Evolutionary conservation across 2,329 filamentous ascomycete genomes (phyloP).

Genomic region (Dothideomycetes sp.): DNA sequence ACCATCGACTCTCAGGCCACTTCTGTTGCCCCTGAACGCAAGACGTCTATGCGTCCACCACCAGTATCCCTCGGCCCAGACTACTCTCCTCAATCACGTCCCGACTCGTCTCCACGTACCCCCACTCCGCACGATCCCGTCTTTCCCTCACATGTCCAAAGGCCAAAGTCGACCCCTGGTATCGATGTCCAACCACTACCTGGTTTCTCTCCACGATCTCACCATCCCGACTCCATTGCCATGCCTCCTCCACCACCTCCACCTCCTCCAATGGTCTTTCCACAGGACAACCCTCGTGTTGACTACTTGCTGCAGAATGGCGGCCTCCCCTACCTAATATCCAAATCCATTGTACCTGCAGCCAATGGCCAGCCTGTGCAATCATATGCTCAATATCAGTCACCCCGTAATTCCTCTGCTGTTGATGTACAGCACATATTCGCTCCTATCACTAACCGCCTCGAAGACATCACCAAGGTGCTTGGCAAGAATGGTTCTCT

Average conservation of each 20-base stretch:
- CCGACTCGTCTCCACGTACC: slow-evolving; percentile 39
- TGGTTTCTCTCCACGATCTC: slow-evolving; percentile 33
- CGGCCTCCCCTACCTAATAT: slow-evolving; percentile 61
- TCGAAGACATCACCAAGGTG: slow-evolving; percentile 80
- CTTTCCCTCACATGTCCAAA: slow-evolving; percentile 26
- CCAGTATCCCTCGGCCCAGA: slow-evolving; percentile 29
- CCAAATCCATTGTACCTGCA: slow-evolving; percentile 62
- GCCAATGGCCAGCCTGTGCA: slow-evolving; percentile 47
- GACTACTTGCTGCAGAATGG: slow-evolving; percentile 90
- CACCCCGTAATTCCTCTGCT: slow-evolving; percentile 38
- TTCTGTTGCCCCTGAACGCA: slow-evolving; percentile 34
- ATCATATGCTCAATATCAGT: slow-evolving; percentile 46
- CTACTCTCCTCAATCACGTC: slow-evolving; percentile 31
- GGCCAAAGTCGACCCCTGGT: slow-evolving; percentile 27
- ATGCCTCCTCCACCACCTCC: slow-evolving; percentile 56
- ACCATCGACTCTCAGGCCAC: slow-evolving; percentile 39
- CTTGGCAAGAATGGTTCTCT: slow-evolving; percentile 77
- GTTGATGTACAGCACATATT: slow-evolving; percentile 64
- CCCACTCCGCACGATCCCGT: slow-evolving; percentile 32
- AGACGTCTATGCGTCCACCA: slow-evolving; percentile 21
- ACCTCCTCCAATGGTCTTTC: slow-evolving; percentile 56
- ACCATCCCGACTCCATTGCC: slow-evolving; percentile 19
- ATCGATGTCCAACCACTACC: slow-evolving; percentile 27
- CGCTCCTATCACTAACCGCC: slow-evolving; percentile 67
- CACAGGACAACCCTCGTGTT: slow-evolving; percentile 66